Base-by-base conservation (phyloP, 2,329 filamentous ascomycete species). In the Aspergillus luchuensis region DNA sequence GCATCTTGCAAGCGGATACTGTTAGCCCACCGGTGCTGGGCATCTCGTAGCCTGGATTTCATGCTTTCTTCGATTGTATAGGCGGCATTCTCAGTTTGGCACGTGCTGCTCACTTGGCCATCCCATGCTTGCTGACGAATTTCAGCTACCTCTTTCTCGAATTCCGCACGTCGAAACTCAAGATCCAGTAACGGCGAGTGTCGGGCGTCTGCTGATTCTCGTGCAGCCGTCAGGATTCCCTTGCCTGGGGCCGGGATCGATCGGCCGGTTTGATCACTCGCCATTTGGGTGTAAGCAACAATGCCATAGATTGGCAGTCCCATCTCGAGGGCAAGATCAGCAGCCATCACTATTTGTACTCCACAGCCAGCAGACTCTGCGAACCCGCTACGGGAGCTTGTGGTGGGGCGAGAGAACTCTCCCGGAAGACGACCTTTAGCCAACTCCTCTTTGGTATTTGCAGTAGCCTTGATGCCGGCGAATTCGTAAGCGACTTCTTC, bases 401-500 rank as follows among this genome's bases (percentile, higher is more conserved):
- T 97, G 6, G 92, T 95, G 4, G 94, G 94, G 61, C 94, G 89
- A 33, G 94, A 98, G 92, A 98, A 97, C 79, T 98, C 94, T 78
- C 87, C 87, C 11, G 94, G 92, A 48, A 92, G 97, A 66, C 94
- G 91, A 52, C 94, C 94, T 71, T 97, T 93, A 6, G 88, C 91
- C 68, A 97, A 90, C 77, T 98, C 94, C 67, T 97, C 92, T 61
- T 96, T 89, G 28, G 92, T 92, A 73, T 97, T 97, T 85, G 92
- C 97, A 52, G 94, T 98, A 59, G 95, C 95, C 80, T 96, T 95
- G 92, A 98, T 98, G 83, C 97, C 98, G 81, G 93, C 93, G 76
- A 98, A 98, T 78, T 98, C 95, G 74, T 96, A 97, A 1, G 94
- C 97, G 55, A 94, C 93, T 80, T 98, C 94, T 79, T 98, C 94